Conservation (phyloP, 2,329 filamentous ascomycete species). For the Aspergillus niger region DNA sequence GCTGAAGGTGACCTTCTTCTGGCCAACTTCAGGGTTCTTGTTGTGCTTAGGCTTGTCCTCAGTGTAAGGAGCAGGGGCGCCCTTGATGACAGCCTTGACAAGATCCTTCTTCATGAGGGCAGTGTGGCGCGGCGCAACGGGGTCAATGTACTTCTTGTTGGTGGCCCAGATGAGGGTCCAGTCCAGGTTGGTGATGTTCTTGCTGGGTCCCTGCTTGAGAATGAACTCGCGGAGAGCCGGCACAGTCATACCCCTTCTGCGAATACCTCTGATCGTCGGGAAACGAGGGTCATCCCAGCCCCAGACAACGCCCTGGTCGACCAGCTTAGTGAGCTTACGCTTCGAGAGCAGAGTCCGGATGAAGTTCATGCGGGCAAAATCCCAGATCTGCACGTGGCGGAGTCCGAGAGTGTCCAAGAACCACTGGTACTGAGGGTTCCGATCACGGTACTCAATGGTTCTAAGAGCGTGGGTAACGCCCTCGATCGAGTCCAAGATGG, state of each 20-base stretch:
- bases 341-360: slow-evolving; percentile 54
- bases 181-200: slow-evolving; percentile 53
- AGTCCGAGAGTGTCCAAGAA: slow-evolving; percentile 52
- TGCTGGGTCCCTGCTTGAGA: slow-evolving; percentile 52
- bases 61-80: slow-evolving; percentile 62
- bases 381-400: slow-evolving; percentile 52
- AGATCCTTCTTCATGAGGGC: slow-evolving; percentile 70
- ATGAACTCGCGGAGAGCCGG: slow-evolving; percentile 53
- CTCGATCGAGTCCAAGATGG: slow-evolving; percentile 64
- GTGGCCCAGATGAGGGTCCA: slow-evolving; percentile 54
- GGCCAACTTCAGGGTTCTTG: slow-evolving; percentile 83
- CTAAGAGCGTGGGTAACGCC: slow-evolving; percentile 66
- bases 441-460: slow-evolving; percentile 62
- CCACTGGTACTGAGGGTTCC: slow-evolving; percentile 56
- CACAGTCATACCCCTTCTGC: slow-evolving; percentile 53
- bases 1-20: slow-evolving; percentile 81
- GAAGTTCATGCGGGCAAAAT: slow-evolving; percentile 57
- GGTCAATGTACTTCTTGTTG: slow-evolving; percentile 83
- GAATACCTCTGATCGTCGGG: slow-evolving; percentile 54
- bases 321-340: slow-evolving; percentile 54
- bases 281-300: slow-evolving; percentile 56
- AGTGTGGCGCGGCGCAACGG: slow-evolving; percentile 71
- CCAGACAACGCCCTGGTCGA: slow-evolving; percentile 51
- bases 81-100: slow-evolving; percentile 70
- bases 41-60: slow-evolving; percentile 83